Evolutionary conservation across 352 stramenopile genomes (phyloP), one percentile per base, ranked within the genome.

Genomic region (Globisporangium ultimum): DNA sequence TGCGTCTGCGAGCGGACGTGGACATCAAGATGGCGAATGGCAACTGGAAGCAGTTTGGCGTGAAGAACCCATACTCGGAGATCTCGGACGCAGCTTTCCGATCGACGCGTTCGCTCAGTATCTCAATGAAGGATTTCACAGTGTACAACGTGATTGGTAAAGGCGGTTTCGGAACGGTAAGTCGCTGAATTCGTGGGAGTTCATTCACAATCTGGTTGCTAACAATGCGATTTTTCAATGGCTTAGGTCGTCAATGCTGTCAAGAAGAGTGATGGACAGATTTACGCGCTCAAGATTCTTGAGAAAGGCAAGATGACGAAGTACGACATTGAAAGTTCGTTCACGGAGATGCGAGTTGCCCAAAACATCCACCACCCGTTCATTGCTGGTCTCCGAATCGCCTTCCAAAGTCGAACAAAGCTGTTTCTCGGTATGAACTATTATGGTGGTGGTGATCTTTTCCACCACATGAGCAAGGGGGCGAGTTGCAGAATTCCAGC

Each of bases 141-240:
- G 84, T 94, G 46, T 96, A 94, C 72, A 94, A 94, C 42, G 87
- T 96, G 52, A 96, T 96, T 53, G 87, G 87, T 43, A 96, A 96
- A 67, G 84, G 87, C 14, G 85, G 84, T 6, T 94, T 96, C 46
- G 84, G 84, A 53, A 96, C 87, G 9, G 87, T 78, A 55, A 18
- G 60, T 22, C 6, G 8, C 28, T 36, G 28, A 10, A 10, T 36
- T 36, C 9, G 28, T 6, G 28, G 7, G 8, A 10, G 28, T 6
- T 36, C 7, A 5, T 36, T 36, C 28, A 11, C 28, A 36, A 36
- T 36, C 5, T 36, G 28, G 3, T 36, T 36, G 7, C 28, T 36
- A 36, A 36, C 28, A 36, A 11, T 8, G 28, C 28, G 28, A 36
- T 36, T 36, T 10, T 36, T 6, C 28, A 36, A 11, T 10, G 28